phyloP scores from a whole-genome alignment of 768 basidiomycete genomes.

The Lactarius hatsudake region DNA sequence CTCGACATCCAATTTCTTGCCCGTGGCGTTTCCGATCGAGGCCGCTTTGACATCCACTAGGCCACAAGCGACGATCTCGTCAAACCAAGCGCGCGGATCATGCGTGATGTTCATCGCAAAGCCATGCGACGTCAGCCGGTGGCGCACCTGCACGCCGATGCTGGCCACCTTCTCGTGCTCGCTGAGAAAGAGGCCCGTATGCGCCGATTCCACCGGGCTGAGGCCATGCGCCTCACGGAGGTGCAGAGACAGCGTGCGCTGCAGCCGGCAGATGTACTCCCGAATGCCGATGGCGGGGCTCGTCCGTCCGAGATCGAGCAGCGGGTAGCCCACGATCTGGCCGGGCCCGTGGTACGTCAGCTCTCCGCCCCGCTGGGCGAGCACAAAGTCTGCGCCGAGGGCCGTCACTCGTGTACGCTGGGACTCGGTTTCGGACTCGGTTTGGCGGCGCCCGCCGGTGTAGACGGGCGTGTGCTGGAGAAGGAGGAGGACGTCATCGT shows the following conservation, averaged over 20 bases:
- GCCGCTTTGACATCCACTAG: slow-evolving; percentile 78
- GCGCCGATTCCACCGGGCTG: slow-evolving; percentile 56
- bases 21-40: slow-evolving; percentile 52
- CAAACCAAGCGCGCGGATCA: slow-evolving; percentile 84
- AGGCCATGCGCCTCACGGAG: slow-evolving; percentile 61
- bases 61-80: slow-evolving; percentile 87
- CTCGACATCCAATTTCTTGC: slow-evolving; percentile 41
- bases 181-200: slow-evolving; percentile 89
- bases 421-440: slow-evolving; percentile 50
- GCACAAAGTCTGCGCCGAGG: slow-evolving; percentile 85
- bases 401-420: slow-evolving; percentile 65
- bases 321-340: slow-evolving; percentile 93
- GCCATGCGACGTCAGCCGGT: slow-evolving; percentile 92
- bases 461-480: slow-evolving; percentile 93
- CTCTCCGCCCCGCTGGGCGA: slow-evolving; percentile 84
- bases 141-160: slow-evolving; percentile 94
- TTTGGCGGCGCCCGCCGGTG: slow-evolving; percentile 89
- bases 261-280: slow-evolving; percentile 83
- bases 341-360: slow-evolving; percentile 98
- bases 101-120: slow-evolving; percentile 88
- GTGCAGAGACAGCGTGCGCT: slow-evolving; percentile 65
- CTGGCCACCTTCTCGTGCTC: slow-evolving; percentile 84
- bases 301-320: slow-evolving; percentile 84
- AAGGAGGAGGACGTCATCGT: slow-evolving; percentile 67
- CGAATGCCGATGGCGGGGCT: slow-evolving; percentile 68